These are phyloP conservation scores for Sclerotinia borealis DNA, from an alignment of 2,329 filamentous ascomycete genomes.

Conservation along the genomic window DNA sequence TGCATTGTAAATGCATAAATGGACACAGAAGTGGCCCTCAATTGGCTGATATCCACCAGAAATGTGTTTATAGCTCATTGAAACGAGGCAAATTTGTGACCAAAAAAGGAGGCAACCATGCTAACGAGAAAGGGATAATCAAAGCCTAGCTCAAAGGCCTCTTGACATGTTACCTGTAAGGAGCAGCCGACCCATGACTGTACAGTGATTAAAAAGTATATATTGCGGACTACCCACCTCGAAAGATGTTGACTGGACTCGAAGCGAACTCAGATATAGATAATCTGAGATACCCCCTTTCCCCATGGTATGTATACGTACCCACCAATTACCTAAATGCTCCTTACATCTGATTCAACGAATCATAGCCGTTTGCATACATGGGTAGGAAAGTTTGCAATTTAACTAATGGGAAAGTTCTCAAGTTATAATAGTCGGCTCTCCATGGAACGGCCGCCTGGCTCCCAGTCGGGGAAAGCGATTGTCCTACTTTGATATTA, in stretches of 20 bases:
- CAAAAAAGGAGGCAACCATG: constrained; percentile 25
- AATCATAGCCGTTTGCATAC: constrained; percentile 17
- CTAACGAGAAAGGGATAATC: constrained; percentile 16
- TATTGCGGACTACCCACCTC: constrained; percentile 18
- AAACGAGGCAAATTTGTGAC: constrained; percentile 13
- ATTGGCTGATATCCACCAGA: constrained; percentile 10
- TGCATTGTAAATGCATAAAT: constrained; percentile 5
- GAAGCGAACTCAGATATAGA: neutral
- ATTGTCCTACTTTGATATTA: no score
- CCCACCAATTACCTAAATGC: constrained; percentile 9
- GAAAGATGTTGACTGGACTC: neutral
- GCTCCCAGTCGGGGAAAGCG: no score
- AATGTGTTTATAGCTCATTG: constrained; percentile 13
- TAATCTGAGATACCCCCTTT: neutral
- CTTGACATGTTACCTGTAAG: constrained; percentile 14
- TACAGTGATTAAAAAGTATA: constrained; percentile 16
- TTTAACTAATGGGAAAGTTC: neutral
- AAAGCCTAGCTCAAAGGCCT: constrained; percentile 15
- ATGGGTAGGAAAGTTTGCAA: neutral
- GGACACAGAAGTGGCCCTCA: neutral
- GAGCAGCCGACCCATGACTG: constrained; percentile 18
- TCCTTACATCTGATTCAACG: constrained; percentile 11
- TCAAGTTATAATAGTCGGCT: constrained; percentile 10
- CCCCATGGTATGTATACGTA: constrained; percentile 15
- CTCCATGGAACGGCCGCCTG: no score